Conservation (phyloP, 2,329 filamentous ascomycete species). For the Colletotrichum chrysophilum region DNA sequence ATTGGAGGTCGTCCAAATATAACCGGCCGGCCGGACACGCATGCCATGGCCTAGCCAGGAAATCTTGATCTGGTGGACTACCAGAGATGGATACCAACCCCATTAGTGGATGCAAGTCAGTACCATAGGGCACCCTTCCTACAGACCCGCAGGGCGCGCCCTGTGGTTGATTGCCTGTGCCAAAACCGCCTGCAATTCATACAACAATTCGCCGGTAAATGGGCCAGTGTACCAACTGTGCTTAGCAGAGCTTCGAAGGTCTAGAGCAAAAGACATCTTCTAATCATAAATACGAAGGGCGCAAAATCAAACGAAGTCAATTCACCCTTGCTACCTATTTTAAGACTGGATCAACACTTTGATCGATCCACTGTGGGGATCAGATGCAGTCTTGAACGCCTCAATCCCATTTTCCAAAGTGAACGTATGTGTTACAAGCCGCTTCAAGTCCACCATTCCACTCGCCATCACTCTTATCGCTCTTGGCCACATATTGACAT, state of each 20-base stretch:
- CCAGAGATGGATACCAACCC: background rate
- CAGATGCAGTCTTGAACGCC: background rate
- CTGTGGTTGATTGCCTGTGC: background rate
- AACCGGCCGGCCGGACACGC: background rate
- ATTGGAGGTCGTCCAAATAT: background rate
- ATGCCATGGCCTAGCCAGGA: background rate
- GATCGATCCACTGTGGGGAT: background rate
- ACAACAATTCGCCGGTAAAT: background rate
- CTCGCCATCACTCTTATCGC: background rate
- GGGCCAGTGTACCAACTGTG: background rate
- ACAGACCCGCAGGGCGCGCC: background rate
- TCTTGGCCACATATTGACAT: slow-evolving; percentile 1
- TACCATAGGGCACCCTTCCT: background rate
- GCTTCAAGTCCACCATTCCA: background rate
- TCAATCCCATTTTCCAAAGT: background rate
- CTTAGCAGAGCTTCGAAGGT: background rate
- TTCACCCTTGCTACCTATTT: background rate
- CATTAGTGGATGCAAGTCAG: background rate
- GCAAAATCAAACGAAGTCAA: background rate
- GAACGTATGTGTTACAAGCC: background rate
- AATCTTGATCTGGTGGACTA: background rate
- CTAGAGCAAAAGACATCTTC: background rate
- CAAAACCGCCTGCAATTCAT: background rate
- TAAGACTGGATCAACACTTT: background rate
- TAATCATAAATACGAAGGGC: background rate